phyloP scores from a whole-genome alignment of 148 eudicot species.

The Heliosperma pusillum region DNA sequence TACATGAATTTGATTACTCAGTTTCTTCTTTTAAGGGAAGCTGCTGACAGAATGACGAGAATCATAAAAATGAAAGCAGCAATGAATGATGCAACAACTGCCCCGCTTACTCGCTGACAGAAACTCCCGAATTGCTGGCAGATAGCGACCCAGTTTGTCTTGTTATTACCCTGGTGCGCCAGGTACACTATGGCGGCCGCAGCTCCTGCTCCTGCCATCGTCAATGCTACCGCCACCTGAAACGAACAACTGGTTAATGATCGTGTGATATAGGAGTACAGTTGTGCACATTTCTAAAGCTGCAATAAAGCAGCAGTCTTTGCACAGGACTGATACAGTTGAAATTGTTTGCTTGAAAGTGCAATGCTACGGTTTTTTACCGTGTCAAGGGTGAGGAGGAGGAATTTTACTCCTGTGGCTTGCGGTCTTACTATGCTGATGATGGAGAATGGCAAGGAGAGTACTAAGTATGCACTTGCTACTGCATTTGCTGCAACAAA shows the following conservation, averaged over 20 bases:
- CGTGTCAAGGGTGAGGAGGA: slow-evolving; percentile 70
- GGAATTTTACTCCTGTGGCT: slow-evolving; percentile 49
- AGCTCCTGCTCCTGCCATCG: slow-evolving; percentile 58
- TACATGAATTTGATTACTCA: slow-evolving; percentile 11
- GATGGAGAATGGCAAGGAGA: slow-evolving; percentile 80
- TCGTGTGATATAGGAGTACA: not conserved
- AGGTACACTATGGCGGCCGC: slow-evolving; percentile 89
- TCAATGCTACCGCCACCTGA: slow-evolving; percentile 51
- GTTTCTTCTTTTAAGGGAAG: slow-evolving; percentile 44
- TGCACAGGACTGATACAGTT: not conserved
- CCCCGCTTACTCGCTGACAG: slow-evolving; percentile 71
- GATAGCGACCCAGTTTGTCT: slow-evolving; percentile 68
- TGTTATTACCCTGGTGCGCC: slow-evolving; percentile 72
- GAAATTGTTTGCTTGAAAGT: not conserved
- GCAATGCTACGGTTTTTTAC: slow-evolving; percentile 26
- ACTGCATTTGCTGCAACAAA: slow-evolving; percentile 78
- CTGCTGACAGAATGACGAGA: slow-evolving; percentile 60
- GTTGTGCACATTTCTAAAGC: not conserved
- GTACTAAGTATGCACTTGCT: slow-evolving; percentile 65
- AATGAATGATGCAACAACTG: slow-evolving; percentile 81
- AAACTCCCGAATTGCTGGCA: slow-evolving; percentile 81
- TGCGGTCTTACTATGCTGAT: slow-evolving; percentile 75
- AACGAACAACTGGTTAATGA: not conserved
- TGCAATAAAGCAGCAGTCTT: not conserved
- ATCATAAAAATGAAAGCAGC: slow-evolving; percentile 49